phyloP scores from a whole-genome alignment of 768 basidiomycete genomes.

The Galerina sulciceps region DNA sequence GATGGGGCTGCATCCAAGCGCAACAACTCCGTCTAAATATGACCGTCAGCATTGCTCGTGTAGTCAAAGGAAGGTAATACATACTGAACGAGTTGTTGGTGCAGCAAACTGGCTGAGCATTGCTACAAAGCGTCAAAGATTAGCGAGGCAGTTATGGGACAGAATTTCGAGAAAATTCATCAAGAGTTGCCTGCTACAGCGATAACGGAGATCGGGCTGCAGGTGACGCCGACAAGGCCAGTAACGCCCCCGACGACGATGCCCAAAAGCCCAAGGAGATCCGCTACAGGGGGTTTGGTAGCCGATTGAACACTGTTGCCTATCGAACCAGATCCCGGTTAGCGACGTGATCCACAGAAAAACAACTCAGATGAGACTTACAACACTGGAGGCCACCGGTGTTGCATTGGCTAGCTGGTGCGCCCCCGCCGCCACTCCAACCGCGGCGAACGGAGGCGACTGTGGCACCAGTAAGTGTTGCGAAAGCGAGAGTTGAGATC shows the following conservation, averaged over 20 bases:
- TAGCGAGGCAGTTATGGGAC: background rate
- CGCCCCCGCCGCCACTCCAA: background rate
- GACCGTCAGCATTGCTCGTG: background rate
- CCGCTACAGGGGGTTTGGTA: background rate
- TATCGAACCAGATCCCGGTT: background rate
- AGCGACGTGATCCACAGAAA: background rate
- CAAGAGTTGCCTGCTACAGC: slow-evolving; percentile 16
- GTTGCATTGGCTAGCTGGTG: slow-evolving; percentile 23
- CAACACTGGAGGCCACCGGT: slow-evolving; percentile 31
- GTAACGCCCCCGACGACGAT: slow-evolving; percentile 11
- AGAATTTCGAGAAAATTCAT: background rate
- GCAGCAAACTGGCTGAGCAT: slow-evolving; percentile 31
- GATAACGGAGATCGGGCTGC: slow-evolving; percentile 23
- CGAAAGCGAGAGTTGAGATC: slow-evolving; percentile 5
- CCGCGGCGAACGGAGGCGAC: slow-evolving; percentile 1
- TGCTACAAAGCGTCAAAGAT: slow-evolving; percentile 1
- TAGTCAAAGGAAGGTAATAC: background rate
- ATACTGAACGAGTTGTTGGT: slow-evolving; percentile 27
- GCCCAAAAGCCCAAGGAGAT: slow-evolving; percentile 26
- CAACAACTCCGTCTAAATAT: slow-evolving; percentile 24
- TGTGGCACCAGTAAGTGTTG: slow-evolving; percentile 11
- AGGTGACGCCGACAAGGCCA: slow-evolving; percentile 19
- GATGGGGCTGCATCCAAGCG: slow-evolving; percentile 32
- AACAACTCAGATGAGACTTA: background rate
- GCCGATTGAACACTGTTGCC: slow-evolving; percentile 20